Evolutionary conservation across 2,329 filamentous ascomycete species (phyloP), one percentile per base, ranked within the genome.

Genomic region (Xylaria hypoxylon): DNA sequence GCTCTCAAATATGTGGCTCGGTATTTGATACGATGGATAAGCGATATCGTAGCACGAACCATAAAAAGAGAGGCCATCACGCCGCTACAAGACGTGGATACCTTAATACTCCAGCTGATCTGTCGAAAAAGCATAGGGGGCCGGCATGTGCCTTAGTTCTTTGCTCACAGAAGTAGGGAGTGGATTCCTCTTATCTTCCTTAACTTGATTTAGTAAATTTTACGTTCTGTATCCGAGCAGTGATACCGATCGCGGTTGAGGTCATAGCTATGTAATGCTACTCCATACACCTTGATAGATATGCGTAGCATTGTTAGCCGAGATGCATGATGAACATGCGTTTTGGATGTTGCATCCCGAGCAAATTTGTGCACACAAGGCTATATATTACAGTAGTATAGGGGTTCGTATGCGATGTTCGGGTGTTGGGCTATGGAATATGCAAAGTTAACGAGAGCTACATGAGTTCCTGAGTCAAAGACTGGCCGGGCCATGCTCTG

Each of bases 251-350:
- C 17, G 13, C 17, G 17, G 31, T 42, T 42, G 22, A 28, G 24
- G 31, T 53, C 24, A 8, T 31, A 42, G 33, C n/a, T 33, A 19
- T 19, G 38, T n/a, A 24, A 52, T 45, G 26, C 48, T 47, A 53
- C 59, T 26, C 24, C 28, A 26, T 44, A n/a, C 38, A 44, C 22
- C 45, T 59, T 7, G 22, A 40, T 40, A 15, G 6, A 31, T 33
- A 52, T 60, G 17, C 35, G 50, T 35, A 53, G 40, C 26, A 61
- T 42, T 53, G 33, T 11, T 19, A 38, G 28, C 28, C 50, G 17
- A 52, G 48, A 55, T 40, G 40, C 59, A 62, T 19, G 59, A 38
- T 50, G 31, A 50, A 59, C 28, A 2, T 50, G 28, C 55, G 51
- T 50, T 31, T 7, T 26, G 8, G 40, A 26, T 31, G 44, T 50